A percentile compares a stretch with the other conserved stretches of the same genome.
Evolutionary conservation across 106 monocot species (phyloP).

Genomic region (Phalaenopsis aphrodite): DNA sequence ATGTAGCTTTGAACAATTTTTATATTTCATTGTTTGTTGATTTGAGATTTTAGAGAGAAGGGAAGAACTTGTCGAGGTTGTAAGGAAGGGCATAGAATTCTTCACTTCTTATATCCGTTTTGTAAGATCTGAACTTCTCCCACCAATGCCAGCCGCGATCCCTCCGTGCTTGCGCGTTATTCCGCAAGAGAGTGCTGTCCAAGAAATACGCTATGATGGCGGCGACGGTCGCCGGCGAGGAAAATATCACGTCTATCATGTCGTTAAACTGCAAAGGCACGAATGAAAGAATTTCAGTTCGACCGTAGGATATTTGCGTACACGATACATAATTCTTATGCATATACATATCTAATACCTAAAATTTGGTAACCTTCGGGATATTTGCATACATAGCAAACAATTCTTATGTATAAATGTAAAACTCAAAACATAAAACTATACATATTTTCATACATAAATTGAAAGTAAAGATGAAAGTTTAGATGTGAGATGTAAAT

Average conservation of each 20-base stretch:
- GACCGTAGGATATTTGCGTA: neutral
- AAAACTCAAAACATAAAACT: too few species aligned
- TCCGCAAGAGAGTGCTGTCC: slow-evolving; percentile 34
- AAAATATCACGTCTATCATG: slow-evolving; percentile 76
- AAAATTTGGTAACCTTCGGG: too few species aligned
- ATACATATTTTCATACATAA: too few species aligned
- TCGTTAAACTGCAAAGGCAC: slow-evolving; percentile 75
- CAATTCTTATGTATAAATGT: too few species aligned
- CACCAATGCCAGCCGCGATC: slow-evolving; percentile 93
- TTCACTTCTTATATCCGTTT: slow-evolving; percentile 52
- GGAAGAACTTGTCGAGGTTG: slow-evolving; percentile 81
- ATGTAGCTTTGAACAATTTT: neutral
- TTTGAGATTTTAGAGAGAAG: slow-evolving; percentile 38
- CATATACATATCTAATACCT: too few species aligned
- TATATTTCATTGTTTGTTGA: neutral
- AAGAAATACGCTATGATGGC: slow-evolving; percentile 66
- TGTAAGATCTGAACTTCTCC: slow-evolving; percentile 63
- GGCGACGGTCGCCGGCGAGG: slow-evolving; percentile 63
- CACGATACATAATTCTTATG: too few species aligned
- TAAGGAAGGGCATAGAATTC: slow-evolving; percentile 88
- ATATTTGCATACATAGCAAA: too few species aligned
- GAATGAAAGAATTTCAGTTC: neutral
- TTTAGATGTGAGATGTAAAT: too few species aligned
- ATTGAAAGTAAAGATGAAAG: too few species aligned
- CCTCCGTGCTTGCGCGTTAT: slow-evolving; percentile 25